phyloP scores from a whole-genome alignment of 2,329 filamentous ascomycete species.

The Fusarium udum region DNA sequence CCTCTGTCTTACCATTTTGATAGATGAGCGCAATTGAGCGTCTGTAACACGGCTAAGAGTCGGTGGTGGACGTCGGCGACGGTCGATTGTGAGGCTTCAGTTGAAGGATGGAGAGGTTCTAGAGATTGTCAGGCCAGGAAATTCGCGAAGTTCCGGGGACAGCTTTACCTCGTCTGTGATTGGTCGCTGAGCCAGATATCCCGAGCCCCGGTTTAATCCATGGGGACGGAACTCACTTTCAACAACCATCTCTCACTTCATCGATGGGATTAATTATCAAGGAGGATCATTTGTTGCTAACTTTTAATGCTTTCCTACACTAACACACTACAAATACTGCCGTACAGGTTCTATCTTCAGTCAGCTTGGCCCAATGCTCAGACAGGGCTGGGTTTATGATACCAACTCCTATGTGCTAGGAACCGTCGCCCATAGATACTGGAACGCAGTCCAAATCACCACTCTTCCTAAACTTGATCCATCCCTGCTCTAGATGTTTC shows the following conservation, averaged over 20 bases:
- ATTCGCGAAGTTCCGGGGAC: slow-evolving; percentile 48
- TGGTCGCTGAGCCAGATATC: slow-evolving; percentile 34
- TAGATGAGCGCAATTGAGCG: slow-evolving; percentile 45
- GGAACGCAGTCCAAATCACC: neutral
- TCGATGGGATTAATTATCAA: neutral
- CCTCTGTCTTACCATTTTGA: slow-evolving; percentile 51
- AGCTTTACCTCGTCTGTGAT: slow-evolving; percentile 47
- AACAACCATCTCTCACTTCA: neutral
- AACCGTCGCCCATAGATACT: neutral
- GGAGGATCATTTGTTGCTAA: neutral
- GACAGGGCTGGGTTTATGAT: neutral
- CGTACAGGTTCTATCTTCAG: neutral
- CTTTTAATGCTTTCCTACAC: neutral
- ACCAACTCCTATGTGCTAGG: neutral
- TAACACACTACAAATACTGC: neutral
- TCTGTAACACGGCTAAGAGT: slow-evolving; percentile 37
- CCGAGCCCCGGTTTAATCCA: slow-evolving; percentile 37
- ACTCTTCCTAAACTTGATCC: slow-evolving; percentile 7
- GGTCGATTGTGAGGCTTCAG: slow-evolving; percentile 41
- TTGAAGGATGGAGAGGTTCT: slow-evolving; percentile 45
- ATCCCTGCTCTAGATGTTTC: slow-evolving; percentile 9
- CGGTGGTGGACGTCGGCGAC: slow-evolving; percentile 42
- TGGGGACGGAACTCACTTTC: neutral
- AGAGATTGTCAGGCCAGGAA: slow-evolving; percentile 48
- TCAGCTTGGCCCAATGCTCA: neutral